Conservation (phyloP, 1,284 basidiomycete species). For the Ceratobasidium sp. region DNA sequence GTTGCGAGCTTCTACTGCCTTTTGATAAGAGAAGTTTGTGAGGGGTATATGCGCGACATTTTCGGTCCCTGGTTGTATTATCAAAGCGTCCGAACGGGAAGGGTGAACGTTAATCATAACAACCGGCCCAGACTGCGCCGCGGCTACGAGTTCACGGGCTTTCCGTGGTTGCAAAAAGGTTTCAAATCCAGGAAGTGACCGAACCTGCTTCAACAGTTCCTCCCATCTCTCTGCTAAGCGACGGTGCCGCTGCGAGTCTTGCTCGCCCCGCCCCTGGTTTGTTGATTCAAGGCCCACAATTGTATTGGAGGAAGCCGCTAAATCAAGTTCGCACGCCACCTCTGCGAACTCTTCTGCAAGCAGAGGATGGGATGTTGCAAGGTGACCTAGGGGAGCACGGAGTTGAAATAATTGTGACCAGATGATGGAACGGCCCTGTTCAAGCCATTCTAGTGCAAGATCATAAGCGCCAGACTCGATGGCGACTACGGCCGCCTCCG, state of each 20-base stretch:
- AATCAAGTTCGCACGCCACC: background rate
- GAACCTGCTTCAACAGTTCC: background rate
- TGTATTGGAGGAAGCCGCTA: background rate
- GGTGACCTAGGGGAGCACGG: background rate
- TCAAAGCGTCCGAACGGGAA: background rate
- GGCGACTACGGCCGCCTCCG: conserved; percentile 41
- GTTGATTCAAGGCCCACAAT: background rate
- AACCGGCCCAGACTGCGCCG: background rate
- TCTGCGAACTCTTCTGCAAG: background rate
- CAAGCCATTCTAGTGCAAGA: background rate
- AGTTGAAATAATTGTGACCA: background rate
- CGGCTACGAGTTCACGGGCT: background rate
- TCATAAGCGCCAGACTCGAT: background rate
- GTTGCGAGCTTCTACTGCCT: background rate
- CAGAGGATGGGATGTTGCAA: background rate
- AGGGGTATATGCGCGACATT: background rate
- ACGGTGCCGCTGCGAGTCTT: background rate
- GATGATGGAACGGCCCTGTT: background rate
- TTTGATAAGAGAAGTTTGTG: background rate
- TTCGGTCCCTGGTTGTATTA: background rate
- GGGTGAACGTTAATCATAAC: background rate
- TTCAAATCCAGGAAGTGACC: background rate
- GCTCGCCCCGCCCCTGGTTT: background rate
- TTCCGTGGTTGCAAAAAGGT: background rate
- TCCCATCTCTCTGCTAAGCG: background rate